Conservation (phyloP, 1,284 basidiomycete genomes). For the Marasmius oreades region DNA sequence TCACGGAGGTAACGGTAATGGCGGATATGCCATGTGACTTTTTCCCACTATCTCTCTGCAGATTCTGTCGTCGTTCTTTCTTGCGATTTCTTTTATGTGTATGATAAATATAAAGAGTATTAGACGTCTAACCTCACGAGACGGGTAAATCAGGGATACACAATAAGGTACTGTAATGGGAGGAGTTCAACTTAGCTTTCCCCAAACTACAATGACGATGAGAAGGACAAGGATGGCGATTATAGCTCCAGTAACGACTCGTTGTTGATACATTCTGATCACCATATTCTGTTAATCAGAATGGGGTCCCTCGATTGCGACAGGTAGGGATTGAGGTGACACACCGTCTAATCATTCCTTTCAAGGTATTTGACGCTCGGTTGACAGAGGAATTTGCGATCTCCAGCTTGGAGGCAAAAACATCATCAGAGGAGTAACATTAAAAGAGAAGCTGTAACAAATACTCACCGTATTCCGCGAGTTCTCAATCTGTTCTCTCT, state of each 20-base stretch:
- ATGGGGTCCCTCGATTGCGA: neutral
- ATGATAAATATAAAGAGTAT: neutral
- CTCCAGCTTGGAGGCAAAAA: slow-evolving; percentile 43
- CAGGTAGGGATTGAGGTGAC: slow-evolving; percentile 9
- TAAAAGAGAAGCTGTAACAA: neutral
- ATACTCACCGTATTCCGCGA: slow-evolving; percentile 79
- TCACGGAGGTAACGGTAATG: slow-evolving; percentile 5
- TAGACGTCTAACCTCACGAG: neutral
- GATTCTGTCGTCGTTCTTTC: slow-evolving; percentile 8
- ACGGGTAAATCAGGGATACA: slow-evolving; percentile 5
- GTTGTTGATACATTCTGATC: slow-evolving; percentile 78
- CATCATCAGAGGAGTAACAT: slow-evolving; percentile 4
- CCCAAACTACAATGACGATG: slow-evolving; percentile 69
- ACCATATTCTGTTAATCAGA: slow-evolving; percentile 36
- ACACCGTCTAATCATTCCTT: slow-evolving; percentile 75
- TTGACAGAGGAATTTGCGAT: slow-evolving; percentile 72
- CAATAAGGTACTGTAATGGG: neutral
- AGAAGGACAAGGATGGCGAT: slow-evolving; percentile 67
- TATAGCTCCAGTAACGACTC: slow-evolving; percentile 67
- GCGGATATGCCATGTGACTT: slow-evolving; percentile 15
- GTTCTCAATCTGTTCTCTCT: slow-evolving; percentile 96
- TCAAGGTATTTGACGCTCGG: slow-evolving; percentile 69
- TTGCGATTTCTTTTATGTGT: neutral
- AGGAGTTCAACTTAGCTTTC: slow-evolving; percentile 49
- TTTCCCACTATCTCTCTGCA: slow-evolving; percentile 14